These are phyloP conservation scores for Sphaceloma murrayae DNA, from an alignment of 2,329 filamentous ascomycete genomes.

Conservation along the genomic window DNA sequence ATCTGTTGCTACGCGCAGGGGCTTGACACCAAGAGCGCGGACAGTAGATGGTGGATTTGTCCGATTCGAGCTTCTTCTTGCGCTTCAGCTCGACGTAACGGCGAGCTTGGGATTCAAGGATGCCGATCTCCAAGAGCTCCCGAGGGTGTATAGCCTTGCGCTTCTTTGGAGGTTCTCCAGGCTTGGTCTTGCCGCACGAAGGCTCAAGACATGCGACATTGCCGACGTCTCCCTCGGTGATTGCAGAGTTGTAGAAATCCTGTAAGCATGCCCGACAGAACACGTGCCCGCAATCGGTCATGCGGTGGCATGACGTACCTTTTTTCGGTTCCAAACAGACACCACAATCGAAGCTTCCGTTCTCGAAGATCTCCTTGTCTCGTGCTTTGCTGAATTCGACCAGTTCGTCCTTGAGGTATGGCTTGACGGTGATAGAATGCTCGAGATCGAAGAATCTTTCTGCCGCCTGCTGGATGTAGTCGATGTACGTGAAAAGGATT, in stretches of 20 bases:
- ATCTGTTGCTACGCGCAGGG: conserved; percentile 54
- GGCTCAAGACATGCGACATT: conserved; percentile 72
- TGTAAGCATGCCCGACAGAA: conserved; percentile 83
- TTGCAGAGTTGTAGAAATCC: conserved; percentile 82
- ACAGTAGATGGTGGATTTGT: conserved; percentile 87
- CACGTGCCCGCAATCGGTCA: conserved; percentile 78
- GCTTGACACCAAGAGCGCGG: conserved; percentile 88
- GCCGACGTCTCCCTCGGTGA: conserved; percentile 71
- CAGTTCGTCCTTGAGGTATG: conserved; percentile 54
- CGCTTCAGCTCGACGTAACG: conserved; percentile 85
- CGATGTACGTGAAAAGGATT: conserved; percentile 51
- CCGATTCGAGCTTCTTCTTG: conserved; percentile 83
- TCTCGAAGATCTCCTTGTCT: conserved; percentile 65
- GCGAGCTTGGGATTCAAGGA: conserved; percentile 58
- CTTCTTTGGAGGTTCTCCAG: conserved; percentile 26
- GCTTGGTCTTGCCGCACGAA: conserved; percentile 58
- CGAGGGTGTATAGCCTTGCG: conserved; percentile 67
- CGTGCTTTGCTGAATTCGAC: conserved; percentile 70
- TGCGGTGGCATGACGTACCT: conserved; percentile 66
- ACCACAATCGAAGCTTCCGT: conserved; percentile 77
- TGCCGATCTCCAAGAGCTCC: conserved; percentile 54
- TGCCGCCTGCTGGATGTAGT: conserved; percentile 49
- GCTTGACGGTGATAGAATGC: conserved; percentile 38
- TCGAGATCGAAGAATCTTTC: conserved; percentile 47
- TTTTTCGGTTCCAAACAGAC: conserved; percentile 91